Evolutionary conservation across 148 eudicot species (phyloP), one percentile per base, ranked within the genome.

Genomic region (Tetragonia tetragonoides): DNA sequence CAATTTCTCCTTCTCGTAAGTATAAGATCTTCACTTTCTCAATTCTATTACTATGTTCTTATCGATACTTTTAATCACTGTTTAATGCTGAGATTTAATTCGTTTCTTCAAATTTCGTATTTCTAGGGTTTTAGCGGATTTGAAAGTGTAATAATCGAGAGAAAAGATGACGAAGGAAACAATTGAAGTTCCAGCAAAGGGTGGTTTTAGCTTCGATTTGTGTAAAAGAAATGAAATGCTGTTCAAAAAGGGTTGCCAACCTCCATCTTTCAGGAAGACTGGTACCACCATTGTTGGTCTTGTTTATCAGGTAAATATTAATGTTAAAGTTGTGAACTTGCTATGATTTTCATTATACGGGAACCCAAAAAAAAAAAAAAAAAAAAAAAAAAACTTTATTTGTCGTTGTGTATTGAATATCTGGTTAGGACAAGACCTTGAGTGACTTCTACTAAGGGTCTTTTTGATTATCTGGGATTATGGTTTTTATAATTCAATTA

Each of bases 231-330:
- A 93, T 73, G 89, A 88, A 5, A 93, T 89, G 92, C 83, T 93
- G 73, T 49, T 81, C 61, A 82, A 85, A n/a, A 90, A 88, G 68
- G 95, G 97, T 47, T 77, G 87, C 44, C 82, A 87, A 69, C 66
- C 84, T 70, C 81, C 92, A 1, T 67, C 85, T 28, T 90, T 83
- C 80, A 86, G 87, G 49, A 93, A 93, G 81, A 93, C 93, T 62
- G 95, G 97, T 57, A 93, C 97, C 39, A 93, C 93, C 5, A 93
- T 93, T 75, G 97, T 93, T 12, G 98, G 98, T 12, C 83, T 93
- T 20, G 76, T 93, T 70, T 93, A 83, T 64, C 68, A 87, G 96
- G 98, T 91, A 82, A 6, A 2, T 14, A 49, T 49, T 67, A 0
- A 40, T 66, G 7, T 62, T 49, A 4, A n/a, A 5, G 10, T 51